Conservation (phyloP, 306 rosid genomes). For the Abrus precatorius region DNA sequence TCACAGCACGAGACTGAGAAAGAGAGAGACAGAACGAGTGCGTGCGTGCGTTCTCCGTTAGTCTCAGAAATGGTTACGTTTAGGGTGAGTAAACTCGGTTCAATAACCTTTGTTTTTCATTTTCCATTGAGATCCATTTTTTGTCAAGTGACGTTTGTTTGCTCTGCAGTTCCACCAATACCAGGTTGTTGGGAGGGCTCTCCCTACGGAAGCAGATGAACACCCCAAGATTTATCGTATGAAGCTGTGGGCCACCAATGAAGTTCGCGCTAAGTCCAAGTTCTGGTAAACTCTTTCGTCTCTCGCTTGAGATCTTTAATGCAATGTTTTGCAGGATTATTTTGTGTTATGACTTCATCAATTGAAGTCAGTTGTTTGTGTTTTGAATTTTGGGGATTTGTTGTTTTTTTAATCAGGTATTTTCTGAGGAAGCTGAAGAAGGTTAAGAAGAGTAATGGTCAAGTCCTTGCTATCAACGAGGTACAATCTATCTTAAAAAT, state of each 20-base stretch:
- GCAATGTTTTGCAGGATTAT: background rate
- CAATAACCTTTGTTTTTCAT: background rate
- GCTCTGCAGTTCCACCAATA: slow-evolving; percentile 81
- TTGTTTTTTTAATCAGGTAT: slow-evolving; percentile 62
- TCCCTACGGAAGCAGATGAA: slow-evolving; percentile 77
- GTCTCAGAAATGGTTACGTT: slow-evolving; percentile 65
- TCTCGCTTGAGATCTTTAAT: background rate
- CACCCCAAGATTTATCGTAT: slow-evolving; percentile 90
- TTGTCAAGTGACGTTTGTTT: background rate
- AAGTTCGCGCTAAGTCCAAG: slow-evolving; percentile 95
- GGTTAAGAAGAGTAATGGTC: slow-evolving; percentile 97
- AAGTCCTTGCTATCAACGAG: slow-evolving; percentile 75
- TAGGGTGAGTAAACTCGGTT: slow-evolving; percentile 55
- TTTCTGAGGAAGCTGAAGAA: slow-evolving; percentile 87
- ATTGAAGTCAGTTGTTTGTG: background rate
- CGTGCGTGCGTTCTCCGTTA: slow-evolving; percentile 10
- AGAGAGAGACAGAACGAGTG: slow-evolving; percentile 11
- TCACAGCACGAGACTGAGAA: background rate
- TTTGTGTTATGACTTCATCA: background rate
- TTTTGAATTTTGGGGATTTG: background rate
- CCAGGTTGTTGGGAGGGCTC: slow-evolving; percentile 93
- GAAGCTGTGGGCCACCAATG: slow-evolving; percentile 97
- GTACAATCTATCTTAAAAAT: background rate
- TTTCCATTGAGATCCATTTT: background rate
- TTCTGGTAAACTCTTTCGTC: slow-evolving; percentile 68